A percentile compares a stretch with the other conserved stretches of the same genome.
Conservation (phyloP, 345 rosid genomes). For the Syzygium grande region DNA sequence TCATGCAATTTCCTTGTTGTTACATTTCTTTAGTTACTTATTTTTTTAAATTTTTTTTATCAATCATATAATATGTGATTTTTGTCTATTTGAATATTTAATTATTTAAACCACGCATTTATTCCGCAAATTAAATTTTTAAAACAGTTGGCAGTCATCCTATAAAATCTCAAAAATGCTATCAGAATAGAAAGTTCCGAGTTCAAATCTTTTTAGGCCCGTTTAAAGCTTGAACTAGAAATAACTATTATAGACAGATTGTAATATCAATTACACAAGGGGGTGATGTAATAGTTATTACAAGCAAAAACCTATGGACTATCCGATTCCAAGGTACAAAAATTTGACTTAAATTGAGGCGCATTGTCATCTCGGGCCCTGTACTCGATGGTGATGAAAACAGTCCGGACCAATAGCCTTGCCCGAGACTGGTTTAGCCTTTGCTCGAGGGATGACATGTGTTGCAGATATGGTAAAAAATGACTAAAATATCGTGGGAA, state of each 20-base stretch:
- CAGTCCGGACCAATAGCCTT: not conserved
- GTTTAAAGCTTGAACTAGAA: not conserved
- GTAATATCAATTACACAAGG: not conserved
- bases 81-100: too few species aligned
- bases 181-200: too few species aligned
- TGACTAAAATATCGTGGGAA: not conserved
- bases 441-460: not conserved
- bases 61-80: too few species aligned
- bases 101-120: too few species aligned
- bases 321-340: not conserved
- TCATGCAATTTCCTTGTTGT: not conserved
- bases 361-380: not conserved
- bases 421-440: not conserved
- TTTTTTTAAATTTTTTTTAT: too few species aligned
- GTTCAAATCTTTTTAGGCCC: too few species aligned
- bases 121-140: too few species aligned
- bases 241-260: not conserved
- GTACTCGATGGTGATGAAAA: not conserved
- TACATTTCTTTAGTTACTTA: too few species aligned
- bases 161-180: too few species aligned
- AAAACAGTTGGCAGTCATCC: too few species aligned
- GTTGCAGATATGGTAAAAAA: not conserved
- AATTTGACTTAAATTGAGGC: not conserved
- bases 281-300: not conserved
- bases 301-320: not conserved